A percentile compares a stretch with the other conserved stretches of the same genome.
Evolutionary conservation across 2,329 filamentous ascomycete species (phyloP).

Genomic region (Aspergillus floridensis): DNA sequence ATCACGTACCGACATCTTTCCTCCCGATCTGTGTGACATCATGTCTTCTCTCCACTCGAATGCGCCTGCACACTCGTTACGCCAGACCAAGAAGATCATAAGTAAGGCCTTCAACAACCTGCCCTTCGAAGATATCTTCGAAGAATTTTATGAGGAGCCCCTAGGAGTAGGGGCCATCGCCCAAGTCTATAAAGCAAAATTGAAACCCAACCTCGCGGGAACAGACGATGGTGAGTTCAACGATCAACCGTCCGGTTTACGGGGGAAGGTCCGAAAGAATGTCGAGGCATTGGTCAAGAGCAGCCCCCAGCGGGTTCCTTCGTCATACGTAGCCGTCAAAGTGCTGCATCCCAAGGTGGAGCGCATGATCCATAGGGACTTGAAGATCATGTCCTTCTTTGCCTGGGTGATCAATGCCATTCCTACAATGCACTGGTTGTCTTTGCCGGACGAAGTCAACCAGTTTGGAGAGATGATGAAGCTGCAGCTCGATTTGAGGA

Average conservation of each 20-base stretch:
- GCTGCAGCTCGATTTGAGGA: conserved; percentile 90
- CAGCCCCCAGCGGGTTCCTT: conserved; percentile 79
- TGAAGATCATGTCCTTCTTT: conserved; percentile 93
- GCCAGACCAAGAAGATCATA: conserved; percentile 74
- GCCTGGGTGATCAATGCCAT: conserved; percentile 78
- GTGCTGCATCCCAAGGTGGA: conserved; percentile 92
- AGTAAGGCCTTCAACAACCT: conserved; percentile 77
- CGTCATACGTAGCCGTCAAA: conserved; percentile 90
- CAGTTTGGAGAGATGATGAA: conserved; percentile 99
- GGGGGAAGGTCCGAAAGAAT: conserved; percentile 71
- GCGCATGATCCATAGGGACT: conserved; percentile 80
- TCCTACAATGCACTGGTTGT: conserved; percentile 95
- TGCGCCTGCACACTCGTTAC: conserved; percentile 84
- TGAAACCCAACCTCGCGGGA: conserved; percentile 73
- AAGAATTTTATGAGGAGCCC: conserved; percentile 87
- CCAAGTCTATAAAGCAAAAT: conserved; percentile 93
- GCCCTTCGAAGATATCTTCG: conserved; percentile 85
- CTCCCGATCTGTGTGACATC: conserved; percentile 81
- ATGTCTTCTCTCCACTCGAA: conserved; percentile 96
- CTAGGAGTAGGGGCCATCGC: conserved; percentile 94
- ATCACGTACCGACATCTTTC: conserved; percentile 93
- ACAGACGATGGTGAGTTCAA: conserved; percentile 58
- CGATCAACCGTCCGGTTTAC: conserved; percentile 56
- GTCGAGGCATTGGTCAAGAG: conserved; percentile 85
- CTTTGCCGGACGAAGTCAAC: conserved; percentile 85